Evolutionary conservation across 78 protist genomes (phyloP).

Genomic region (Salpingoeca rosetta): DNA sequence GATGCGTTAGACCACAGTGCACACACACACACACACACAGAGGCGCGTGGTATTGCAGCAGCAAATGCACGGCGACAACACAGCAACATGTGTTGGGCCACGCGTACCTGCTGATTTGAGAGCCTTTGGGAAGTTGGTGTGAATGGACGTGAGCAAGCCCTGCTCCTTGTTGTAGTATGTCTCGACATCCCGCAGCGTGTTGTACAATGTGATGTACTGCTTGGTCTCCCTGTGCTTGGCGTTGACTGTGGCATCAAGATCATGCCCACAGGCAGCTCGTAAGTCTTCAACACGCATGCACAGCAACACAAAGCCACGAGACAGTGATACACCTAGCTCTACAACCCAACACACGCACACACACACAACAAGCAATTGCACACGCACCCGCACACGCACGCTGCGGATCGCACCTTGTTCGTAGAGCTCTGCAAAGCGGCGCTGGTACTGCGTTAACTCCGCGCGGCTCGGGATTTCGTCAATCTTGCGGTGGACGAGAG

Average conservation of each 20-base stretch:
- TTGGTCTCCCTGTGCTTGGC: slow-evolving; percentile 71
- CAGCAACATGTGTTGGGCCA: neutral
- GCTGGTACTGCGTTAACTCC: slow-evolving; percentile 85
- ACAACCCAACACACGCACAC: neutral
- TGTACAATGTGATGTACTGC: slow-evolving; percentile 64
- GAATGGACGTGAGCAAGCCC: slow-evolving; percentile 38
- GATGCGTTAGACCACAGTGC: neutral
- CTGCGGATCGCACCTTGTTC: slow-evolving; percentile 48
- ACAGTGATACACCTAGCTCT: neutral
- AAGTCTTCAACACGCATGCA: neutral
- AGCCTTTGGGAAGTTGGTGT: neutral
- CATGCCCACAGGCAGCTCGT: too few relatives aligned
- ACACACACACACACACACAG: neutral
- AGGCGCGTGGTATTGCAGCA: neutral
- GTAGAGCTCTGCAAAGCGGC: slow-evolving; percentile 78
- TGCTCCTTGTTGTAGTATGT: slow-evolving; percentile 48
- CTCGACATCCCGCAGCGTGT: slow-evolving; percentile 50
- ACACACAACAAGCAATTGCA: neutral
- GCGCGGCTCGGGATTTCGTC: slow-evolving; percentile 82
- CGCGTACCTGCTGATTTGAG: neutral
- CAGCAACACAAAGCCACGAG: neutral
- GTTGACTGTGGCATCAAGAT: slow-evolving; percentile 3
- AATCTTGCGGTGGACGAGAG: slow-evolving; percentile 47
- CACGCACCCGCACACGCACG: neutral
- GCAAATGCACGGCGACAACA: neutral